Base-by-base conservation (phyloP, 441 rosid genomes). In the Populus trichocarpa region DNA sequence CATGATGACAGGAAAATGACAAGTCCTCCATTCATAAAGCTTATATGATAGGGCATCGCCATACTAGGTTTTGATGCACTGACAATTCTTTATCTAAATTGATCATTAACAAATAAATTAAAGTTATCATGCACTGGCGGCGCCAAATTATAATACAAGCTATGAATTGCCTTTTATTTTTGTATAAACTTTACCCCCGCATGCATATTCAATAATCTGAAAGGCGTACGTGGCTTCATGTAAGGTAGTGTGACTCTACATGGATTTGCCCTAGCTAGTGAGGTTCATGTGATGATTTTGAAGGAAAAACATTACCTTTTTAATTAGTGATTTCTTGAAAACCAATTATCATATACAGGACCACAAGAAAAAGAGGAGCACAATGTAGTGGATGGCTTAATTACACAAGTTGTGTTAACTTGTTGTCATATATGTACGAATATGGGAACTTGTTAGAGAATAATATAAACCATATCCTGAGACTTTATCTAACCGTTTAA, bases 211-310 rank as follows among this genome's bases (percentile, higher is more conserved):
- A 68, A 63, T 69, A 28, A 3, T 18, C 46, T 22, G 10, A 16
- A 63, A 74, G 76, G 71, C 71, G 81, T 81, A 28, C 30, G 30
- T 28, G 79, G 80, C 77, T 63, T 74, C 81, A 78, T 71, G 81
- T 75, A 71, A 71, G 81, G 57, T 20, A 2, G 57, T 69, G 42
- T 67, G 71, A 38, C 30, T 18, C 13, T 73, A 42, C 32, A 28
- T 2, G 72, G 42, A 30, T 76, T 40, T 73, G 69, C 76, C 69
- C 69, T 42, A 2, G 20, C 6, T 72, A 73, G 72, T 81, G 65
- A 77, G 77, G 36, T 73, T 74, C 78, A 74, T 65, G 69, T 77
- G 67, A 38, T 10, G 6, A 7, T 13, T 18, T 40, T 64, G 28
- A 42, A 64, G 18, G 14, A 10, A 23, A 13, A 68, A 28, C 30